Evolutionary conservation across 352 stramenopile genomes (phyloP), one percentile per base, ranked within the genome.

Genomic region (Globisporangium middletonii): DNA sequence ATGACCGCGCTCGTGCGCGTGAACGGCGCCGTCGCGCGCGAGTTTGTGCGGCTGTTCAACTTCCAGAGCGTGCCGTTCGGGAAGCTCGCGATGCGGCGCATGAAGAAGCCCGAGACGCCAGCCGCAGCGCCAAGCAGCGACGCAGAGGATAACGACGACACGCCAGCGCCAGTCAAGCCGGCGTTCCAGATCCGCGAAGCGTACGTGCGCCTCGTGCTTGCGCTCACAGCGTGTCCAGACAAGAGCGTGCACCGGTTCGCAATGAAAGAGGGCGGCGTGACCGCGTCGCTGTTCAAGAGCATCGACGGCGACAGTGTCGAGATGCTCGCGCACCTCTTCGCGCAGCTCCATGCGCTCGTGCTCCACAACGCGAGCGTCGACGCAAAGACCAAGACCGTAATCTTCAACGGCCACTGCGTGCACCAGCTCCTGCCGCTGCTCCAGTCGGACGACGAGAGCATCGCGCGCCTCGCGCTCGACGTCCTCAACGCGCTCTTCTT

Each of bases 171-270:
- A 23, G 26, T n/a, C 13, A 45, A 72, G 37, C 65, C 71, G 1
- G 27, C 68, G 35, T 87, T 88, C 45, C 81, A 91, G 55, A 68
- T 95, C 44, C 68, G 86, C 27, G 68, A 73, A 33, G 77, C 74
- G 7, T 95, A 90, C 37, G 74, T 89, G 37, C 58, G 68, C 0
- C 56, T 95, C 16, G 82, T 89, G 35, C 66, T 90, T 27, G 65
- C 76, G 30, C 68, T 95, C 4, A 77, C 70, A 0, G 63, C 70
- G 28, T 89, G 82, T 55, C 57, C 68, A 0, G 85, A 95, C 68
- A 79, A 78, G 53, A 92, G 85, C 55, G 83, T 93, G 42, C 74
- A 84, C 47, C 79, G 85, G 5, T 95, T 95, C 50, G 79, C 79
- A 0, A 64, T 88, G 42, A 91, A 92, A 53, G 83, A 92, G 12